Evolutionary conservation across 1,139 yeast species (phyloP).

Genomic region (Geotrichum phurueaensis): DNA sequence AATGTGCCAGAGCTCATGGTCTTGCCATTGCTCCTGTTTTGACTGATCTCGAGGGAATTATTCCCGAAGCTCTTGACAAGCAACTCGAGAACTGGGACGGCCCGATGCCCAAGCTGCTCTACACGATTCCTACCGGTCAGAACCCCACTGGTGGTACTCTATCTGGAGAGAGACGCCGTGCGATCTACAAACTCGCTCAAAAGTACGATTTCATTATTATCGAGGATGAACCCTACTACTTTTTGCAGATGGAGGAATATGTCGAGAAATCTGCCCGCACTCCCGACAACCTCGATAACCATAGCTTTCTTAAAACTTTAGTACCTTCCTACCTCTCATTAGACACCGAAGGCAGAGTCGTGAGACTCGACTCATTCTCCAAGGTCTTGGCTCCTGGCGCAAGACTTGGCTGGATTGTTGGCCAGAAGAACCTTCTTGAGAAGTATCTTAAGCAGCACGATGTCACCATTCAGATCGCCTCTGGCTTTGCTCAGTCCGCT

Average conservation of each 20-base stretch:
- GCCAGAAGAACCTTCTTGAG: constrained; percentile 60
- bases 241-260: constrained; percentile 78
- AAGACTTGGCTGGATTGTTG: constrained; percentile 88
- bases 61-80: constrained; percentile 64
- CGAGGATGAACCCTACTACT: constrained; percentile 94
- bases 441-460: constrained; percentile 70
- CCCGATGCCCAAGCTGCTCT: constrained; percentile 70
- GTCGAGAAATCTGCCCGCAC: constrained; percentile 37
- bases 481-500: constrained; percentile 74
- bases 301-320: constrained; percentile 58
- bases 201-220: constrained; percentile 74
- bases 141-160: constrained; percentile 90
- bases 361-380: constrained; percentile 86
- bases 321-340: constrained; percentile 73
- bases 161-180: constrained; percentile 62
- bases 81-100: constrained; percentile 65
- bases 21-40: constrained; percentile 63
- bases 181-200: constrained; percentile 64
- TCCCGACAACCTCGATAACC: constrained; percentile 28
- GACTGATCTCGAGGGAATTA: constrained; percentile 73
- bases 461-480: constrained; percentile 72
- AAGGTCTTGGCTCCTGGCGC: constrained; percentile 91
- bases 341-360: constrained; percentile 85
- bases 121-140: constrained; percentile 89
- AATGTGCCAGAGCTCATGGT: constrained; percentile 72